Evolutionary conservation across 2,329 filamentous ascomycete species (phyloP).

Genomic region (Exophiala viscosa): DNA sequence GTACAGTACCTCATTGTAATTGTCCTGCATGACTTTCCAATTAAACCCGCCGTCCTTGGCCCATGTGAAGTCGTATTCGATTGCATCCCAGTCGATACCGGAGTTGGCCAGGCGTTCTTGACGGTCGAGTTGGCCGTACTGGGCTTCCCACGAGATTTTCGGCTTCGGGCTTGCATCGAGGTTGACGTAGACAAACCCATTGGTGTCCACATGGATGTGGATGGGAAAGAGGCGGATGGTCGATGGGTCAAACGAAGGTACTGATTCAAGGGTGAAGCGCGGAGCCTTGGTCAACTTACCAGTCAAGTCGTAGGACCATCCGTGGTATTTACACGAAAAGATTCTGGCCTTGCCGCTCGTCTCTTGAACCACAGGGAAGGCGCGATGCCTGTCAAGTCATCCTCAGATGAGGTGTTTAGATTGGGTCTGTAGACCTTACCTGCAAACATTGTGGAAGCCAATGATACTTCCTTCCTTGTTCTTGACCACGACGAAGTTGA

Average conservation of each 20-base stretch:
- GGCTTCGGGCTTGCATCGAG: constrained; percentile 40
- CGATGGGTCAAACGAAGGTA: constrained; percentile 54
- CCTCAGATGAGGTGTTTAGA: not conserved
- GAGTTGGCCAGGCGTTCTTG: constrained; percentile 47
- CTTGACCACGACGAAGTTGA: constrained; percentile 51
- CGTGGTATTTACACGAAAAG: constrained; percentile 59
- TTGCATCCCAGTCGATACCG: constrained; percentile 53
- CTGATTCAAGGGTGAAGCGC: constrained; percentile 48
- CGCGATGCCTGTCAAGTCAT: constrained; percentile 44
- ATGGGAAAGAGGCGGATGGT: constrained; percentile 51
- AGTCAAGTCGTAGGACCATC: constrained; percentile 58
- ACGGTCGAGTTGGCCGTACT: constrained; percentile 35
- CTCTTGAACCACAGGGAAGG: constrained; percentile 49
- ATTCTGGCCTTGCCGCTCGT: constrained; percentile 19
- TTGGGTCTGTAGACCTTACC: constrained; percentile 27
- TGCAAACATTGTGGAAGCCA: constrained; percentile 61
- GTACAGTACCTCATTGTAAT: constrained; percentile 49
- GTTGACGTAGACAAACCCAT: constrained; percentile 56
- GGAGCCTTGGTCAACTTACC: constrained; percentile 60
- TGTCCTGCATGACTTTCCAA: constrained; percentile 44
- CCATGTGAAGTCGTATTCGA: constrained; percentile 45
- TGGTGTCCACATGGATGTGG: constrained; percentile 19
- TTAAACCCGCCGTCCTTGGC: constrained; percentile 24
- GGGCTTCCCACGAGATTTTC: constrained; percentile 15
- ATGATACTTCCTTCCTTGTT: constrained; percentile 53